These are phyloP conservation scores for Trichoderma simmonsii DNA, from an alignment of 2,329 filamentous ascomycete species.

Conservation along the genomic window DNA sequence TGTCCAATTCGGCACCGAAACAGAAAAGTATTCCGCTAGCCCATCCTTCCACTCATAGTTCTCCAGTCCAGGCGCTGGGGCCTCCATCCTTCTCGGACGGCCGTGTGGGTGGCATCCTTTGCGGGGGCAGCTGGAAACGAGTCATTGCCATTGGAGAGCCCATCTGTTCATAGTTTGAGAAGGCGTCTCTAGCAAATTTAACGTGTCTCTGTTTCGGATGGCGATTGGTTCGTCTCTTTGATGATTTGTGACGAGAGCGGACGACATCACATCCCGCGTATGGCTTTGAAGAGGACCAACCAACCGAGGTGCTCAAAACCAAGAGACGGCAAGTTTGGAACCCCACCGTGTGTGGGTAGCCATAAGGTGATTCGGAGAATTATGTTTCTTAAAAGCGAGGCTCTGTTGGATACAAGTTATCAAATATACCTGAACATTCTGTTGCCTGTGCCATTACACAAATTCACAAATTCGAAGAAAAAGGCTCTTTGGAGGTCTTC, in stretches of 20 bases:
- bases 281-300: neutral
- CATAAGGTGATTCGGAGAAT: neutral
- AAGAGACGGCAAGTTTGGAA: neutral
- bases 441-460: neutral
- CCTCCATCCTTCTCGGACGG: neutral
- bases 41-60: neutral
- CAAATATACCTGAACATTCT: neutral
- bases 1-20: neutral
- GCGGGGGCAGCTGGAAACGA: neutral
- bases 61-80: neutral
- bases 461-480: neutral
- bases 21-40: neutral
- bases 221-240: neutral
- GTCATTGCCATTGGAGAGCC: neutral
- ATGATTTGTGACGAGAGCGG: neutral
- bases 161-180: neutral
- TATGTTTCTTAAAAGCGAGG: neutral
- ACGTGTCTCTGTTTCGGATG: neutral
- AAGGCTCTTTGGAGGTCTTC: neutral
- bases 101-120: neutral
- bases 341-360: neutral
- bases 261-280: neutral
- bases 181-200: neutral
- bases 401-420: neutral
- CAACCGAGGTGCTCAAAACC: neutral